These are phyloP conservation scores for Sclerotinia subarctica DNA, from an alignment of 2,329 filamentous ascomycete genomes.

Conservation along the genomic window DNA sequence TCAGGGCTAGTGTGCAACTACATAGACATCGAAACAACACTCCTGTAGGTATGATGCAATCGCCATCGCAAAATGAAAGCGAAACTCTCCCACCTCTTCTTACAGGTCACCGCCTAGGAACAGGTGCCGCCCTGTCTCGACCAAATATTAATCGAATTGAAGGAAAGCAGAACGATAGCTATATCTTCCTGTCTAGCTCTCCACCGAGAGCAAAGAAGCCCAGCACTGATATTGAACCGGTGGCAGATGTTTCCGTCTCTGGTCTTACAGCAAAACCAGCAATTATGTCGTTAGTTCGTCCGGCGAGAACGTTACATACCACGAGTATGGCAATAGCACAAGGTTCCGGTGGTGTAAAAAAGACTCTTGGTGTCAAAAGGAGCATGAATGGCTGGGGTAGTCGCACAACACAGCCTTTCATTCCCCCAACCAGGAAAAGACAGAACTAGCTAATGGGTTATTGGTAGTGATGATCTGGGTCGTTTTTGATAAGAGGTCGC, in stretches of 20 bases:
- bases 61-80: neutral
- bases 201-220: conserved; percentile 28
- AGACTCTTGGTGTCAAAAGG: conserved; percentile 48
- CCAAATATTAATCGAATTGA: conserved; percentile 25
- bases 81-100: conserved; percentile 15
- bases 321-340: conserved; percentile 32
- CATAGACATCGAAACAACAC: conserved; percentile 11
- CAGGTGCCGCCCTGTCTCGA: conserved; percentile 24
- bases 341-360: conserved; percentile 35
- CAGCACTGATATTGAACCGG: conserved; percentile 16
- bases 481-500: neutral
- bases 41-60: neutral
- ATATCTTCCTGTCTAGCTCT: conserved; percentile 38
- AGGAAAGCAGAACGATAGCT: conserved; percentile 28
- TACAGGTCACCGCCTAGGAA: conserved; percentile 29
- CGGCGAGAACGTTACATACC: conserved; percentile 29
- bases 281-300: conserved; percentile 31
- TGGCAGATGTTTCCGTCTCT: conserved; percentile 15
- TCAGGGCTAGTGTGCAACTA: conserved; percentile 1
- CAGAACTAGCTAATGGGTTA: conserved; percentile 15
- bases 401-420: conserved; percentile 31
- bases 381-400: conserved; percentile 49
- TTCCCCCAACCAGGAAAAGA: conserved; percentile 33
- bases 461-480: neutral
- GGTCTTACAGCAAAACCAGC: conserved; percentile 28